These are phyloP conservation scores for Talaromyces liani DNA, from an alignment of 495 filamentous ascomycete species.

Conservation along the genomic window DNA sequence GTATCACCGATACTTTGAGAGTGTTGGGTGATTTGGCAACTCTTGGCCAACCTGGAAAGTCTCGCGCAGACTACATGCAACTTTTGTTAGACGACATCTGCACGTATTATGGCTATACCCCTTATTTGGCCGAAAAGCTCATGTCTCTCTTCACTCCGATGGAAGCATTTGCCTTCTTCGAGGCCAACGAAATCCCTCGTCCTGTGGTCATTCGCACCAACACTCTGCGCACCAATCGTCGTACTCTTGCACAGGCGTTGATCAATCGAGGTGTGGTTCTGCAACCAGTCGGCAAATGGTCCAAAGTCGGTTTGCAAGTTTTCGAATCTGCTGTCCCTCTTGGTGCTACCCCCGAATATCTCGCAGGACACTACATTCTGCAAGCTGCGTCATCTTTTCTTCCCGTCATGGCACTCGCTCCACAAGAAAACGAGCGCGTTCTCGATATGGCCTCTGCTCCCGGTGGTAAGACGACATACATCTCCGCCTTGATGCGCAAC, in stretches of 20 bases:
- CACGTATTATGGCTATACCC: slow-evolving; percentile 85
- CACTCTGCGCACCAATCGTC: slow-evolving; percentile 84
- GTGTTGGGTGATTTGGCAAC: slow-evolving; percentile 82
- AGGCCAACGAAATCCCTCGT: slow-evolving; percentile 89
- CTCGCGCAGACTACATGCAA: slow-evolving; percentile 76
- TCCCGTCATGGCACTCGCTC: slow-evolving; percentile 93
- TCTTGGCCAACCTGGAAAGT: slow-evolving; percentile 66
- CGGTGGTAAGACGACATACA: slow-evolving; percentile 95
- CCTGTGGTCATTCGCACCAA: slow-evolving; percentile 90
- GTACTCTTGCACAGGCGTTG: slow-evolving; percentile 85
- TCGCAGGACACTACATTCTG: slow-evolving; percentile 95
- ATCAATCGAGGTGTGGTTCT: slow-evolving; percentile 97
- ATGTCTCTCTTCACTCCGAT: slow-evolving; percentile 84
- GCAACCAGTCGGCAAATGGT: slow-evolving; percentile 97
- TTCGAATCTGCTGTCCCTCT: slow-evolving; percentile 91
- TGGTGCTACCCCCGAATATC: slow-evolving; percentile 96
- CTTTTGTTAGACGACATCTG: slow-evolving; percentile 89
- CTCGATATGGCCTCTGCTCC: slow-evolving; percentile 97
- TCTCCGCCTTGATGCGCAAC: slow-evolving; percentile 96
- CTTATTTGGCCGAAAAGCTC: slow-evolving; percentile 78
- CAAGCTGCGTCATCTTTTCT: slow-evolving; percentile 97
- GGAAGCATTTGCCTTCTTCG: slow-evolving; percentile 97
- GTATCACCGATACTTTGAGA: slow-evolving; percentile 89
- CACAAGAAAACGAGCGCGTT: slow-evolving; percentile 84
- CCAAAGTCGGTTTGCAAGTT: slow-evolving; percentile 91